phyloP scores from a whole-genome alignment of 352 stramenopile species.

The Phytopythium ostracodes region DNA sequence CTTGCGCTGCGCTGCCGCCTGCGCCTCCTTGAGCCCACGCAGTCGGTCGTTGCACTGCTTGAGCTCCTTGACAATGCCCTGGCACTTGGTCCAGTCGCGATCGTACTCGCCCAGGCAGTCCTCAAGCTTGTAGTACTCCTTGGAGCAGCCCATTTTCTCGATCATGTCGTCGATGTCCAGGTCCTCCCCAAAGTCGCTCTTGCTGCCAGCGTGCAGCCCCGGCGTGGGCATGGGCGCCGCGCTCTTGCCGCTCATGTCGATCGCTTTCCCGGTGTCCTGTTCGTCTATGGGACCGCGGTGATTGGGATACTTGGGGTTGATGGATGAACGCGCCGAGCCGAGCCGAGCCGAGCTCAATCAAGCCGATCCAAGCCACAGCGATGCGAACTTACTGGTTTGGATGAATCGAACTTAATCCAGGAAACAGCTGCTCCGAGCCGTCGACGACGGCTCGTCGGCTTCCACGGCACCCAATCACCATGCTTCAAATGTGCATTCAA shows the following conservation, averaged over 20 bases:
- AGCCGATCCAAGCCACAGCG: too few relatives aligned
- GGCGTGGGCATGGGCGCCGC: slow-evolving; percentile 31
- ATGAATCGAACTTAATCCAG: neutral
- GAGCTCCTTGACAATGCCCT: slow-evolving; percentile 74
- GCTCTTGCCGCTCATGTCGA: slow-evolving; percentile 5
- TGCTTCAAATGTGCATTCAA: neutral
- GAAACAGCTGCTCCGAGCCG: too few relatives aligned
- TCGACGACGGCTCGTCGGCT: neutral
- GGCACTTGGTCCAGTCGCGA: slow-evolving; percentile 86
- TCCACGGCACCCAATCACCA: neutral
- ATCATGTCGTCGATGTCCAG: slow-evolving; percentile 85
- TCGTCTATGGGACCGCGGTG: neutral
- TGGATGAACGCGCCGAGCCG: neutral
- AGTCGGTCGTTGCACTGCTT: slow-evolving; percentile 74
- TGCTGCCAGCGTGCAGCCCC: slow-evolving; percentile 72
- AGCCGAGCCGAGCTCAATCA: neutral
- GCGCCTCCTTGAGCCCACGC: slow-evolving; percentile 44
- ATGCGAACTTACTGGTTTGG: too few relatives aligned
- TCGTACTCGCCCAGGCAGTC: slow-evolving; percentile 79
- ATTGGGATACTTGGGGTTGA: neutral
- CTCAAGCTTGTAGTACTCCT: slow-evolving; percentile 85
- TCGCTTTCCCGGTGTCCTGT: neutral
- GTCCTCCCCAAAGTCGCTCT: slow-evolving; percentile 76
- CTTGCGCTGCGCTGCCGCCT: slow-evolving; percentile 14
- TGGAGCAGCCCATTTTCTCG: slow-evolving; percentile 76